These are phyloP conservation scores for Sideroxylon spinosum DNA, from an alignment of 179 eudicot genomes.

Conservation along the genomic window DNA sequence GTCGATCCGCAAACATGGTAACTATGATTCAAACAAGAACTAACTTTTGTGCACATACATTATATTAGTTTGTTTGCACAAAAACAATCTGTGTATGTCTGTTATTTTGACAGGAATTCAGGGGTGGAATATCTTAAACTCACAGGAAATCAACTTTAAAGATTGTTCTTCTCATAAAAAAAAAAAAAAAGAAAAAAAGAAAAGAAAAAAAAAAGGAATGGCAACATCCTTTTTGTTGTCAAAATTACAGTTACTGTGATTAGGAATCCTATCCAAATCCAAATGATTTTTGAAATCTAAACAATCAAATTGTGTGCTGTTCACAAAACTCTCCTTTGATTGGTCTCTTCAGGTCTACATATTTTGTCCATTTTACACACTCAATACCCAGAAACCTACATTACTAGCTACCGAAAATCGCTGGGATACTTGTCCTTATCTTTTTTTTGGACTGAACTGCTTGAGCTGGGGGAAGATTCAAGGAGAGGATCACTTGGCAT, in stretches of 20 bases:
- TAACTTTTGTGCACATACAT: neutral
- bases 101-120: neutral
- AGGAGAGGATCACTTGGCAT: no score
- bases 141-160: neutral
- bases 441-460: no score
- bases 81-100: neutral
- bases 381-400: neutral
- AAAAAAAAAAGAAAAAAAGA: no score
- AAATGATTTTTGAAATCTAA: neutral
- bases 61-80: neutral
- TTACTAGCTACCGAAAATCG: no score
- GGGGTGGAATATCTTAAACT: neutral
- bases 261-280: neutral
- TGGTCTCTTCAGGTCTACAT: neutral
- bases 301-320: neutral
- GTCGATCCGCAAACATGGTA: no score
- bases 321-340: neutral
- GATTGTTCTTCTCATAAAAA: no score
- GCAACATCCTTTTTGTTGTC: neutral
- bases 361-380: neutral
- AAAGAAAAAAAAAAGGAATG: neutral
- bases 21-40: no score
- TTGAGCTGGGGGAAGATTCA: no score
- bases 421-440: no score
- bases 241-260: neutral